Conservation (phyloP, 2,329 filamentous ascomycete species). For the Dothideomycetidae sp. region DNA sequence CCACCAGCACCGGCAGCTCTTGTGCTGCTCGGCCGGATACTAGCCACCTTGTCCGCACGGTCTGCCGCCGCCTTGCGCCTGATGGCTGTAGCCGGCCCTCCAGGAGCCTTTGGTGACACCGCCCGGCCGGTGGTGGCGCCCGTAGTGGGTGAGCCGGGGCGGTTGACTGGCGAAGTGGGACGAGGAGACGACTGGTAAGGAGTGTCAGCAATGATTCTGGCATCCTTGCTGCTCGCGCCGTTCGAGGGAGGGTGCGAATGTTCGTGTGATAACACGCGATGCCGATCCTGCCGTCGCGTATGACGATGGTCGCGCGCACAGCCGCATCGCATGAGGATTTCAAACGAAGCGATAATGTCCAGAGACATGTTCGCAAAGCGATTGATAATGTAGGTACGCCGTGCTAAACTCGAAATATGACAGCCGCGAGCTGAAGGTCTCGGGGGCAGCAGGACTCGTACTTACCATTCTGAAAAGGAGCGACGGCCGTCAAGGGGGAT, state of each 20-base stretch:
- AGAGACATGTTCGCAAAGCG: not conserved
- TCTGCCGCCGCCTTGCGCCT: slow-evolving; percentile 89
- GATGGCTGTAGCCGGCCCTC: slow-evolving; percentile 89
- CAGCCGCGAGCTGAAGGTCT: not conserved
- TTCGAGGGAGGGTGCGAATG: too few relatives aligned
- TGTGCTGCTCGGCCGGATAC: slow-evolving; percentile 83
- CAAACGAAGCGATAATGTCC: not conserved
- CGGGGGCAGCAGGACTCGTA: not conserved
- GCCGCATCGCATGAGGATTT: not conserved
- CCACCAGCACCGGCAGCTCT: slow-evolving; percentile 87
- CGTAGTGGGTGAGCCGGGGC: slow-evolving; percentile 38
- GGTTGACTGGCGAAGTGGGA: slow-evolving; percentile 26
- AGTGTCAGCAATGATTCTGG: not conserved
- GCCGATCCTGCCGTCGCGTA: not conserved
- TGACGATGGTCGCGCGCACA: not conserved
- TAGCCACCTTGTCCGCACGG: slow-evolving; percentile 93
- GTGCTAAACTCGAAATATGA: not conserved
- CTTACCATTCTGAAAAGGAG: not conserved
- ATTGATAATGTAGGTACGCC: not conserved
- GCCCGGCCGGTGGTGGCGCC: slow-evolving; percentile 62
- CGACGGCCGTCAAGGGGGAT: not conserved
- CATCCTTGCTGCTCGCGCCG: too few relatives aligned
- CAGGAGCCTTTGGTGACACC: slow-evolving; percentile 76
- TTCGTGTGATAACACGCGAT: too few relatives aligned
- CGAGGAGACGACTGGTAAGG: slow-evolving; percentile 22